Percentiles rank a stretch among this genome's conserved stretches.
Evolutionary conservation across 306 rosid species (phyloP).

Genomic region (Sicyos edulis): DNA sequence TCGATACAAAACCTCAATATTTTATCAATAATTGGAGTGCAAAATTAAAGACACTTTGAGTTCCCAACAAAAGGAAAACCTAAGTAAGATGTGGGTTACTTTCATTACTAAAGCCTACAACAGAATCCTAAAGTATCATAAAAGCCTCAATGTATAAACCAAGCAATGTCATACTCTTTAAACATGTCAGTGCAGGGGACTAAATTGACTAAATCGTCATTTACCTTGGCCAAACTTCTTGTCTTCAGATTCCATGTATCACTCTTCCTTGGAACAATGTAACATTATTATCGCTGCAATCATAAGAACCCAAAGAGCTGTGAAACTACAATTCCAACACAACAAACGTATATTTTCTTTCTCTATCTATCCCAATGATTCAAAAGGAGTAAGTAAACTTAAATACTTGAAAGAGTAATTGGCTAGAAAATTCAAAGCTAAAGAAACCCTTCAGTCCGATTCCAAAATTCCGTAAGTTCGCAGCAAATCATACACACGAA

Average conservation of each 20-base stretch:
- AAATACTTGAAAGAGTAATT: background rate
- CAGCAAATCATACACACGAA: background rate
- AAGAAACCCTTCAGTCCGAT: background rate
- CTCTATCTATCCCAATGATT: background rate
- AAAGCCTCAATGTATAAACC: background rate
- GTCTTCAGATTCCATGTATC: conserved; percentile 22
- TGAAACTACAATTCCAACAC: background rate
- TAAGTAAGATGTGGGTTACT: background rate
- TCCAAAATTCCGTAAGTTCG: background rate
- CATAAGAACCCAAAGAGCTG: background rate
- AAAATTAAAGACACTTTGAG: background rate
- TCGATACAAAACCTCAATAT: background rate
- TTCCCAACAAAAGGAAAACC: background rate
- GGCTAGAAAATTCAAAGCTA: background rate
- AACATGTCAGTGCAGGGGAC: background rate
- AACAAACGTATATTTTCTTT: background rate
- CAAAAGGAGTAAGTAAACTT: background rate
- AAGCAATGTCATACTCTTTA: background rate
- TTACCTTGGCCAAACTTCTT: conserved; percentile 22
- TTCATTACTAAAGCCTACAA: background rate
- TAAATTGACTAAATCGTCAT: conserved; percentile 9
- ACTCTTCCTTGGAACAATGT: conserved; percentile 14
- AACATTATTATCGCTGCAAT: conserved; percentile 20
- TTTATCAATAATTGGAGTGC: background rate
- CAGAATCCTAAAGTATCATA: background rate